Conservation (phyloP, 306 rosid genomes). For the Parietaria judaica region DNA sequence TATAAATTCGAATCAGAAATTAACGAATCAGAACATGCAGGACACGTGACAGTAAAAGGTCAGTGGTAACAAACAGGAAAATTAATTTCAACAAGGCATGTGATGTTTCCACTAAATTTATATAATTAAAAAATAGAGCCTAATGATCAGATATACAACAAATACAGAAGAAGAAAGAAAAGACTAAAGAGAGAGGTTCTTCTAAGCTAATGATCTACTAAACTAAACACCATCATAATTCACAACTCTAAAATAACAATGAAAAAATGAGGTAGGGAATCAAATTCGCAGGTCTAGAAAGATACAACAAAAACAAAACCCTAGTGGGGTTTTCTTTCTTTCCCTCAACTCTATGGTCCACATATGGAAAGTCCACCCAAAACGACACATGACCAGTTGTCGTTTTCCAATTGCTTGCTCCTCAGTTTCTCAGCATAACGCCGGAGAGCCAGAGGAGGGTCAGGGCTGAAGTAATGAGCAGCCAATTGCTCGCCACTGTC, state of each 20-base stretch:
- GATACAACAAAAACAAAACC: constrained; percentile 3
- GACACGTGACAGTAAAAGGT: neutral
- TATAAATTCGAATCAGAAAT: neutral
- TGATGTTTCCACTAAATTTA: constrained; percentile 14
- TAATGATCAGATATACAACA: constrained; percentile 50
- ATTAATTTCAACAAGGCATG: too few species aligned
- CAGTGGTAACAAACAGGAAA: neutral
- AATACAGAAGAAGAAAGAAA: constrained; percentile 1
- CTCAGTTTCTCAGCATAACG: constrained; percentile 23
- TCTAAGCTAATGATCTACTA: constrained; percentile 16
- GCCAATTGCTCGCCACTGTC: constrained; percentile 18
- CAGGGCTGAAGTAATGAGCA: constrained; percentile 2
- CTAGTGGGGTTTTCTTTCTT: constrained; percentile 24
- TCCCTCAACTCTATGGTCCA: constrained; percentile 33
- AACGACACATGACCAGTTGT: neutral
- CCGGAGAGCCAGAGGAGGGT: constrained; percentile 26
- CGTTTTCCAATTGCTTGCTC: neutral
- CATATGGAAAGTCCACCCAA: constrained; percentile 15
- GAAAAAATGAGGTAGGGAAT: constrained; percentile 41
- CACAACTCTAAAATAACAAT: constrained; percentile 22
- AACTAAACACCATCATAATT: neutral
- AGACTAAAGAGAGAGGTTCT: constrained; percentile 16
- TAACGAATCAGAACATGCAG: too few species aligned
- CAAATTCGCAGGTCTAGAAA: constrained; percentile 40
- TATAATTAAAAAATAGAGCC: constrained; percentile 19